Conservation (phyloP, 2,329 filamentous ascomycete genomes). For the Tolypocladium album region DNA sequence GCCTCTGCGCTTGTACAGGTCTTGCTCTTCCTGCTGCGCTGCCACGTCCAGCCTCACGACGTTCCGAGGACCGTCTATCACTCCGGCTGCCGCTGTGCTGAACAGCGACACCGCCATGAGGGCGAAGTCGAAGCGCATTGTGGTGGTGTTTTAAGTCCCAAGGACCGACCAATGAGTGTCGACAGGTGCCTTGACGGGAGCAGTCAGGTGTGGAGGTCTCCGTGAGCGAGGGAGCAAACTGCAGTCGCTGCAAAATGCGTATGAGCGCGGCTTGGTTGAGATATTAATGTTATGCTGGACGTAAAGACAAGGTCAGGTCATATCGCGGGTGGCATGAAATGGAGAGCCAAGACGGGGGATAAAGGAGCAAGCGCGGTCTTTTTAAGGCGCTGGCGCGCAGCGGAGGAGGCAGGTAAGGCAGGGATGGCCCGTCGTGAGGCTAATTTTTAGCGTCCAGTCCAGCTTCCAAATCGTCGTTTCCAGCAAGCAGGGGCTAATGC, state of each 20-base stretch:
- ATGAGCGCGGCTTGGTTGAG: neutral
- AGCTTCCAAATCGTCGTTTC: neutral
- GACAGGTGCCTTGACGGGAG: neutral
- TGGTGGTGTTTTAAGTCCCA: neutral
- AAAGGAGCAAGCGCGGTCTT: neutral
- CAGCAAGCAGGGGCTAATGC: neutral
- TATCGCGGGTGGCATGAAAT: neutral
- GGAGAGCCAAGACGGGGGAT: neutral
- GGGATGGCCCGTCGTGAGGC: neutral
- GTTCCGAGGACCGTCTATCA: slow-evolving; percentile 8
- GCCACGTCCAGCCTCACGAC: slow-evolving; percentile 12
- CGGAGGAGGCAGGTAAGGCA: neutral
- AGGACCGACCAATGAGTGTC: neutral
- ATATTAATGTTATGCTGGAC: neutral
- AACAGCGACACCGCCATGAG: slow-evolving; percentile 2
- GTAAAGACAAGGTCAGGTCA: neutral
- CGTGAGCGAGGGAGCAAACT: neutral
- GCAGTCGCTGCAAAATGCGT: neutral
- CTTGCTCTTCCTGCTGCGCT: slow-evolving; percentile 20
- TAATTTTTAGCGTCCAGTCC: neutral
- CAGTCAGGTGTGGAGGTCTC: neutral
- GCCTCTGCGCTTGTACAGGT: slow-evolving; percentile 50
- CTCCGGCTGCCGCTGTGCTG: slow-evolving; percentile 2
- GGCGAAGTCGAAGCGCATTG: slow-evolving; percentile 6
- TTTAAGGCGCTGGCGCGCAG: neutral